A percentile compares a stretch with the other conserved stretches of the same genome.
These are phyloP conservation scores for Kodamaea leandrae DNA, from an alignment of 805 yeast species.

Conservation along the genomic window DNA sequence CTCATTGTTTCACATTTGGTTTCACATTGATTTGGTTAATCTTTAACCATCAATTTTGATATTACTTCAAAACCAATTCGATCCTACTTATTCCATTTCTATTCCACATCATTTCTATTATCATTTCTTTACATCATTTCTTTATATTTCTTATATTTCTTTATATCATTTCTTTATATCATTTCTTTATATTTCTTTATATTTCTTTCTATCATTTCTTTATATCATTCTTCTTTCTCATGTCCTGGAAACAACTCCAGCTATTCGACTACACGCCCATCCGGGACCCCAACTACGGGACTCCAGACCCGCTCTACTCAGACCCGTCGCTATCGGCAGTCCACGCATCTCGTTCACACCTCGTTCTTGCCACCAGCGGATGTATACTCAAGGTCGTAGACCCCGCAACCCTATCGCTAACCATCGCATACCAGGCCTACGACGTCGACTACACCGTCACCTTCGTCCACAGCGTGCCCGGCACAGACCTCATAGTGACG, in stretches of 20 bases:
- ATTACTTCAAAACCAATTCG: no score
- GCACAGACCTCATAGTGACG: constrained; percentile 57
- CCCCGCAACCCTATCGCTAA: constrained; percentile 45
- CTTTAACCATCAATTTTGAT: no score
- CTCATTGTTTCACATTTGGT: no score
- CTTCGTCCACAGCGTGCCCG: constrained; percentile 47
- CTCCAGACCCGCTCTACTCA: constrained; percentile 67
- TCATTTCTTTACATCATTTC: neutral
- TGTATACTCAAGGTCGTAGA: constrained; percentile 54
- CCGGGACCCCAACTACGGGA: constrained; percentile 71
- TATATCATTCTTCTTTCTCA: neutral
- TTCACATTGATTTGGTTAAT: no score
- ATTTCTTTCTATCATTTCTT: neutral
- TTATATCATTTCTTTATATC: neutral
- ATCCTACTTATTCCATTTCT: no score
- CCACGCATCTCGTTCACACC: constrained; percentile 51
- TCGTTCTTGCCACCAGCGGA: constrained; percentile 59
- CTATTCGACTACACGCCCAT: constrained; percentile 83
- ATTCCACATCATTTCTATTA: no score
- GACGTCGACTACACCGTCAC: constrained; percentile 64
- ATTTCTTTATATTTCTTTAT: neutral
- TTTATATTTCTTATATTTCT: neutral
- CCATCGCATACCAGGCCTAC: constrained; percentile 58
- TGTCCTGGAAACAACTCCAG: constrained; percentile 46
- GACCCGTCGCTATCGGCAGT: constrained; percentile 57